phyloP scores from a whole-genome alignment of 2,329 filamentous ascomycete genomes.

The Aureobasidium leucospermi region DNA sequence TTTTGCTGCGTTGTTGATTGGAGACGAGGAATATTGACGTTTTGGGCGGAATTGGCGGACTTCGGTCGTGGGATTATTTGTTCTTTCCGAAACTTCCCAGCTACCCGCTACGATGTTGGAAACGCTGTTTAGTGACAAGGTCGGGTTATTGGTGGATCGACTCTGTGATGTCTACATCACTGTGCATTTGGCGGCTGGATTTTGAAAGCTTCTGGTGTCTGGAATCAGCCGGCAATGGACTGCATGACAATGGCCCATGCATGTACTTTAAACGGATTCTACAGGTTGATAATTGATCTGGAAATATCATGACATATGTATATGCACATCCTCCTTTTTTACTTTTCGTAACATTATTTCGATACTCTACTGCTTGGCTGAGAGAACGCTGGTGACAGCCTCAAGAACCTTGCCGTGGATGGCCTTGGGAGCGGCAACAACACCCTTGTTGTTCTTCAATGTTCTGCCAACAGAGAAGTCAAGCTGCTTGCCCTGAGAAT shows the following conservation, averaged over 20 bases:
- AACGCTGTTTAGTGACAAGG: too few species aligned
- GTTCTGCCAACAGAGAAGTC: slow-evolving; percentile 85
- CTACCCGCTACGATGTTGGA: too few species aligned
- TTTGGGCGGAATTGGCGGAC: too few species aligned
- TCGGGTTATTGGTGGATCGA: too few species aligned
- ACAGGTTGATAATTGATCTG: neutral
- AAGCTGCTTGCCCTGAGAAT: slow-evolving; percentile 74
- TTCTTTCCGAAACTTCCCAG: too few species aligned
- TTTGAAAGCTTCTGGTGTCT: too few species aligned
- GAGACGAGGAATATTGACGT: too few species aligned
- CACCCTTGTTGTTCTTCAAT: slow-evolving; percentile 82
- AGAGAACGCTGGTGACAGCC: slow-evolving; percentile 74
- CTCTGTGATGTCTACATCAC: too few species aligned
- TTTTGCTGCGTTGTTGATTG: neutral
- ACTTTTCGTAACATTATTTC: neutral
- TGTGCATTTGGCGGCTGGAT: too few species aligned
- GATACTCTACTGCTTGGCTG: slow-evolving; percentile 30
- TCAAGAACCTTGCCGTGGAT: slow-evolving; percentile 70
- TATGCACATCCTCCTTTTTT: neutral
- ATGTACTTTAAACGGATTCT: neutral
- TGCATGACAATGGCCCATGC: too few species aligned
- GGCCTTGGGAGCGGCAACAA: slow-evolving; percentile 75
- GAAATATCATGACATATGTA: neutral
- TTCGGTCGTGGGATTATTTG: too few species aligned
- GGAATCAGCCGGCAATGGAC: too few species aligned